Conservation (phyloP, 495 filamentous ascomycete genomes). For the Penicillium pulvis region DNA sequence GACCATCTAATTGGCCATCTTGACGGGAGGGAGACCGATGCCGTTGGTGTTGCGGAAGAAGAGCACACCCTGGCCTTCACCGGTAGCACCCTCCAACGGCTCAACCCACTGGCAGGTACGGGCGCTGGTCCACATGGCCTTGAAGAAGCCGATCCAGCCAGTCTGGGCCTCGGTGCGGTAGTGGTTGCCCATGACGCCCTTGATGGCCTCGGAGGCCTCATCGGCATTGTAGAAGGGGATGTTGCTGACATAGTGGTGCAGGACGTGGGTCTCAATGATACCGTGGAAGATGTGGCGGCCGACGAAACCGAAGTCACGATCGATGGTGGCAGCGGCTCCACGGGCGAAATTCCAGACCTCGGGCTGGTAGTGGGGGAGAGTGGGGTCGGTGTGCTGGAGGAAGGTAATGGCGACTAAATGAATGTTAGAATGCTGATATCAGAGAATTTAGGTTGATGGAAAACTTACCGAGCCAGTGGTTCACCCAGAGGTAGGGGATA, state of each 20-base stretch:
- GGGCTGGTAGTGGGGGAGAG: constrained; percentile 58
- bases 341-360: constrained; percentile 59
- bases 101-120: constrained; percentile 60
- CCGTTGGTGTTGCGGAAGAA: constrained; percentile 72
- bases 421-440: constrained; percentile 4
- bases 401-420: constrained; percentile 59
- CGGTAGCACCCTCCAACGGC: constrained; percentile 64
- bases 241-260: constrained; percentile 62
- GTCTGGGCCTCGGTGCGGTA: constrained; percentile 57
- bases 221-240: constrained; percentile 66
- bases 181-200: constrained; percentile 57
- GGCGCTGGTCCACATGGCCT: constrained; percentile 54
- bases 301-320: constrained; percentile 63
- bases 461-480: constrained; percentile 78
- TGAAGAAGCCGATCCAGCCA: constrained; percentile 56
- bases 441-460: neutral
- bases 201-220: constrained; percentile 61
- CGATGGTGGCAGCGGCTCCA: constrained; percentile 60
- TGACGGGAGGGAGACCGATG: constrained; percentile 63
- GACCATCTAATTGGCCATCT: constrained; percentile 41
- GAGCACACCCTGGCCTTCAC: constrained; percentile 53
- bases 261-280: constrained; percentile 64
- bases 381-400: constrained; percentile 63
- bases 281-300: constrained; percentile 60
- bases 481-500: constrained; percentile 94